These are phyloP conservation scores for Neckera pumila DNA, from an alignment of 225 moss, liverwort and hornwort genomes.

Conservation along the genomic window DNA sequence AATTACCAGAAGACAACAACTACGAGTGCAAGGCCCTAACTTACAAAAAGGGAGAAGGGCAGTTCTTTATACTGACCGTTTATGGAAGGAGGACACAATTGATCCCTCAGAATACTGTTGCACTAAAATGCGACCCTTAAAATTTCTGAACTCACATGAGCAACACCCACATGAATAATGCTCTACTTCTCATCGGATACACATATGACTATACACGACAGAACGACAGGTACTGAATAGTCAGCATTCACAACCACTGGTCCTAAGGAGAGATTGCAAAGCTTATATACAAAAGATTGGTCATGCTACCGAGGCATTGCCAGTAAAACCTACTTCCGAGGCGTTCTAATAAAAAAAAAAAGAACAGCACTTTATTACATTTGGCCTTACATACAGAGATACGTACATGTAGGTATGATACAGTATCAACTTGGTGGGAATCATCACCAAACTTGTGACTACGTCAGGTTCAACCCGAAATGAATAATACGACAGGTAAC, in stretches of 20 bases:
- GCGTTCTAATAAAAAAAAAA: background rate
- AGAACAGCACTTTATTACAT: background rate
- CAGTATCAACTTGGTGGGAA: slow-evolving; percentile 4
- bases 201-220: background rate
- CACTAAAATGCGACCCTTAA: background rate
- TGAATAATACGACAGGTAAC: background rate
- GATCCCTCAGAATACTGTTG: background rate
- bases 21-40: background rate
- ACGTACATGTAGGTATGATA: background rate
- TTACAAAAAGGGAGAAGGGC: background rate
- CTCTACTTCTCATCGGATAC: background rate
- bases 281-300: background rate
- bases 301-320: background rate
- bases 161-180: background rate
- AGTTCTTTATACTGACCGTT: background rate
- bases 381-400: no score
- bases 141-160: background rate
- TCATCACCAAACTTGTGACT: background rate
- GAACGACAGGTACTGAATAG: background rate
- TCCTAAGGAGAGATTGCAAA: background rate
- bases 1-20: background rate
- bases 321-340: background rate
- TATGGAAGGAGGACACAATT: background rate
- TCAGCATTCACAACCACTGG: background rate
- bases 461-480: background rate